Evolutionary conservation across 2,329 filamentous ascomycete species (phyloP).

Genomic region (Fonsecaea monophora): DNA sequence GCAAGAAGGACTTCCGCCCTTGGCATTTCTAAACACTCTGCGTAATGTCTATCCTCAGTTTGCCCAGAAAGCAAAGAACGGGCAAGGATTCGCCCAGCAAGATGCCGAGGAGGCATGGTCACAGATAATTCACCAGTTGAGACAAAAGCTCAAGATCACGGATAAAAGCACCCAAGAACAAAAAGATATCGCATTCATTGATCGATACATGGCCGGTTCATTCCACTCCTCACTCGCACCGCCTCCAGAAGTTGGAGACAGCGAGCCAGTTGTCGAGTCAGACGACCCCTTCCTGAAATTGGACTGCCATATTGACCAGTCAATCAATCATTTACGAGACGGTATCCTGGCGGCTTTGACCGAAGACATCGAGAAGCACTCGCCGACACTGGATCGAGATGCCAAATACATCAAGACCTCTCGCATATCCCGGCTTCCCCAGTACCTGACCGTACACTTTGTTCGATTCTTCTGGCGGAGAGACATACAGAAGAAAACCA

Average conservation of each 20-base stretch:
- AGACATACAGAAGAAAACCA: conserved; percentile 95
- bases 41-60: conserved; percentile 88
- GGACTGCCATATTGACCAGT: conserved; percentile 89
- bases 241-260: conserved; percentile 72
- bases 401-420: conserved; percentile 88
- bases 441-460: conserved; percentile 96
- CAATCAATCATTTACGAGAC: conserved; percentile 88
- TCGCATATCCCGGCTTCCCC: conserved; percentile 86
- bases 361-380: conserved; percentile 91
- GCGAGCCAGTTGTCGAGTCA: conserved; percentile 71
- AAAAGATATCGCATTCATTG: conserved; percentile 74
- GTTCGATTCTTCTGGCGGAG: conserved; percentile 98
- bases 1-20: conserved; percentile 82
- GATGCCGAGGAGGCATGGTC: conserved; percentile 99
- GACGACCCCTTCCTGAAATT: conserved; percentile 87
- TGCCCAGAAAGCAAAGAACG: conserved; percentile 82
- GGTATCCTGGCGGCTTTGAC: conserved; percentile 81
- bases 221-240: conserved; percentile 82
- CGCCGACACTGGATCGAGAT: conserved; percentile 76
- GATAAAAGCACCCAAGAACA: conserved; percentile 48
- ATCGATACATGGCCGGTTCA: conserved; percentile 85
- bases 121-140: conserved; percentile 84
- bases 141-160: conserved; percentile 73
- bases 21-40: conserved; percentile 81
- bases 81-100: conserved; percentile 90